Evolutionary conservation across 1,139 yeast genomes (phyloP).

Genomic region (Zygosaccharomyces sapae): DNA sequence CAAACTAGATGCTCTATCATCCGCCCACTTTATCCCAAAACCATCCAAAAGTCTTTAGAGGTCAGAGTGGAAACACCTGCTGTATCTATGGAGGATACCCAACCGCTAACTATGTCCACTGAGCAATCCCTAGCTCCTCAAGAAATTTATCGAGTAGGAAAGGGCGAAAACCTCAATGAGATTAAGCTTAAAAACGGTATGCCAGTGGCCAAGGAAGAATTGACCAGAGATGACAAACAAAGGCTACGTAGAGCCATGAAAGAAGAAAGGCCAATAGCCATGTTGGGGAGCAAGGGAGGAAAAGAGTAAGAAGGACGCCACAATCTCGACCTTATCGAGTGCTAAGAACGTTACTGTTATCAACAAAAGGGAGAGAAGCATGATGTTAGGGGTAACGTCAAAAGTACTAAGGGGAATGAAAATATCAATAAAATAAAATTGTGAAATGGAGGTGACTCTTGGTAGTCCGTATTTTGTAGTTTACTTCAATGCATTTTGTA

Average conservation of each 20-base stretch:
- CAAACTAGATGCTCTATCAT: slow-evolving; percentile 79
- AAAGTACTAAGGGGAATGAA: slow-evolving; percentile 37
- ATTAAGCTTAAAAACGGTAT: slow-evolving; percentile 76
- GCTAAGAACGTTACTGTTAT: slow-evolving; percentile 78
- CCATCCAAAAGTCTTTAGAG: slow-evolving; percentile 75
- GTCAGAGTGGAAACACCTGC: slow-evolving; percentile 79
- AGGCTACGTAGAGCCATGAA: slow-evolving; percentile 82
- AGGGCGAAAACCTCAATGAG: slow-evolving; percentile 51
- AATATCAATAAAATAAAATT: slow-evolving; percentile 33
- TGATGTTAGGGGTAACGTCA: slow-evolving; percentile 66
- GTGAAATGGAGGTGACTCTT: slow-evolving; percentile 4
- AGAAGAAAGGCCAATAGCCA: slow-evolving; percentile 65
- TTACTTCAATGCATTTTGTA: background rate
- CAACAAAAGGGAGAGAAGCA: slow-evolving; percentile 71
- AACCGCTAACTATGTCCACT: slow-evolving; percentile 75
- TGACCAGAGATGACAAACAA: slow-evolving; percentile 81
- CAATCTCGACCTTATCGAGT: slow-evolving; percentile 67
- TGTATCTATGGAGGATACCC: slow-evolving; percentile 92
- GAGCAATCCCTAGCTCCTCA: slow-evolving; percentile 91
- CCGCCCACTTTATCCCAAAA: slow-evolving; percentile 91
- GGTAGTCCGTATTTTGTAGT: background rate
- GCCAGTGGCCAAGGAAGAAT: slow-evolving; percentile 77
- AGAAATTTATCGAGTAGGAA: slow-evolving; percentile 71
- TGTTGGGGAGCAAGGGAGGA: slow-evolving; percentile 41
- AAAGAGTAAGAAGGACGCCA: slow-evolving; percentile 55